Base-by-base conservation (phyloP, 2,329 filamentous ascomycete species). In the Elsinoe necatrix region DNA sequence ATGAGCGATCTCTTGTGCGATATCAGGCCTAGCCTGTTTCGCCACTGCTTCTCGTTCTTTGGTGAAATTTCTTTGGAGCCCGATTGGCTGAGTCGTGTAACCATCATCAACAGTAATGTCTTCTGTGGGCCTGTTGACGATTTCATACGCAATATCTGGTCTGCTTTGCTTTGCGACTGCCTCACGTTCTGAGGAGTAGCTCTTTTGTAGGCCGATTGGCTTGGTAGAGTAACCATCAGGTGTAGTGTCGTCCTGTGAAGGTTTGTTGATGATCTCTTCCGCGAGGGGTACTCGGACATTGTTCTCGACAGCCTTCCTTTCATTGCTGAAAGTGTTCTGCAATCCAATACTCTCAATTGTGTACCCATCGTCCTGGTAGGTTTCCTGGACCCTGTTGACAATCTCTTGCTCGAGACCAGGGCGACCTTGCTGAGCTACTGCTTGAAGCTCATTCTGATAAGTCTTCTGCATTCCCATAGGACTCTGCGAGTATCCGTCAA, bases 11-110 rank as follows among this genome's bases (percentile, higher is more conserved):
- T 18, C 52, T 37, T 25, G 31, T 3, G 5, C 29, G 4, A 18
- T 31, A 34, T 50, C 45, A 8, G 18, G 20, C 3, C 9, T 20
- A 3, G 14, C 16, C 5, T 20, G 47, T 21, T 27, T 57, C 4
- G 20, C 41, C 23, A 20, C 35, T 8, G 52, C 56, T 18, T 55
- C 20, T 4, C 52, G 58, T 25, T 60, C 57, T 18, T 57, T 31
- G 18, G 55, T 43, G 5, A 58, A 55, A 6, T 58, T 59, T 34
- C 57, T 63, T 51, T 63, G 54, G n/a, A 63, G 31, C 9, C 61
- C 61, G 14, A 57, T 48, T 16, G 62, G 58, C 35, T 21, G 12
- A n/a, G 35, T 55, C 1, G 61, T 54, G 39, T 60, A 59, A 9
- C 58, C 56, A 29, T 63, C 57, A 20, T 48, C 7, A 12, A 9